These are phyloP conservation scores for Aureobasidium sp. DNA, from an alignment of 2,329 filamentous ascomycete species.

Conservation along the genomic window DNA sequence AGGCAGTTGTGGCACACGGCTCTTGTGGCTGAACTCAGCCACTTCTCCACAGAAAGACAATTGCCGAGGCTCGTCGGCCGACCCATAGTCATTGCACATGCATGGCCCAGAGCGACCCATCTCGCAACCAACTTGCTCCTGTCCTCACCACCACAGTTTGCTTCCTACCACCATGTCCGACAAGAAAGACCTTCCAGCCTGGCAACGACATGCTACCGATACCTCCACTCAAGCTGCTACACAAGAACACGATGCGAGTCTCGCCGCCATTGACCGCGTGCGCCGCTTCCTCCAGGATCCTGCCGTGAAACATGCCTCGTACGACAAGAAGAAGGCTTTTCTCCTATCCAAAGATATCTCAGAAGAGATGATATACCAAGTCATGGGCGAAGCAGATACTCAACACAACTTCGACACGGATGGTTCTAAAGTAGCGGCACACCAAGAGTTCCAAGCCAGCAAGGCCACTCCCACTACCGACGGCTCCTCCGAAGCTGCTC, in stretches of 20 bases:
- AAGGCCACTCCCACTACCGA: not conserved
- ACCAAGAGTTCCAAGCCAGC: conserved; percentile 1
- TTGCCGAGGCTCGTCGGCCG: not conserved
- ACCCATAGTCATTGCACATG: not conserved
- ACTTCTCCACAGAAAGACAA: not conserved
- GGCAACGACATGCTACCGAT: conserved; percentile 21
- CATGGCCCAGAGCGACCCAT: not conserved
- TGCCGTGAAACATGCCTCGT: conserved; percentile 57
- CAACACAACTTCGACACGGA: not conserved
- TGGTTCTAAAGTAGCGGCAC: not conserved
- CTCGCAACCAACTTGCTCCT: no score
- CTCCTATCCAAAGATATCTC: conserved; percentile 67
- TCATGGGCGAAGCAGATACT: conserved; percentile 38
- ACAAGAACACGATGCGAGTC: conserved; percentile 7
- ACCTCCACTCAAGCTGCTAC: not conserved
- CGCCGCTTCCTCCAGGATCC: conserved; percentile 68
- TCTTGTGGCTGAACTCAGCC: not conserved
- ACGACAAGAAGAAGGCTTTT: conserved; percentile 67
- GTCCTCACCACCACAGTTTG: no score
- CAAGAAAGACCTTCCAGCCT: conserved; percentile 24
- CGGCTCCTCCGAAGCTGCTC: not conserved
- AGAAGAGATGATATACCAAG: conserved; percentile 56
- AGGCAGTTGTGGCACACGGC: not conserved
- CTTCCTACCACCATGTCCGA: conserved; percentile 18
- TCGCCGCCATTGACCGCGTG: conserved; percentile 52